These are phyloP conservation scores for Coemansia sp. DNA, from an alignment of 192 early-diverging fungal species.

Conservation along the genomic window DNA sequence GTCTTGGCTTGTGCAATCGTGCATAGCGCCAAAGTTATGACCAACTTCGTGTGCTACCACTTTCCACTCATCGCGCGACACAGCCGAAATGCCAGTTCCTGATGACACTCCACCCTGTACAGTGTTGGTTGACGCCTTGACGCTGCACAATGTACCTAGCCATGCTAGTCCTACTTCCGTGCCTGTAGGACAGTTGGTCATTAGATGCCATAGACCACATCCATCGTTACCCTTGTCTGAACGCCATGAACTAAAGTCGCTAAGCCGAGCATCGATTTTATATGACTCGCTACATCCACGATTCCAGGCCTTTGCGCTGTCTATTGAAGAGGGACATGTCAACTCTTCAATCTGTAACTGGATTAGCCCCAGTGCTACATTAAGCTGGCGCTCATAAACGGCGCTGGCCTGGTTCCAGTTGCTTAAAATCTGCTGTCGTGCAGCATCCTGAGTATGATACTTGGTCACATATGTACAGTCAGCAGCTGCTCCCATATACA, in stretches of 20 bases:
- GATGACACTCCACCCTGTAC: conserved; percentile 55
- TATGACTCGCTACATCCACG: conserved; percentile 67
- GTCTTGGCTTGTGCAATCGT: conserved; percentile 75
- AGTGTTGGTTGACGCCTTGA: conserved; percentile 53
- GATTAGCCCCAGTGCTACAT: conserved; percentile 80
- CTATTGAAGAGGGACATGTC: conserved; percentile 55
- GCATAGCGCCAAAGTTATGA: conserved; percentile 83
- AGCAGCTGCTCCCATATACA: conserved; percentile 70
- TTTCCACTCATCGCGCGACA: conserved; percentile 87
- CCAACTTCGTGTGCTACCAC: conserved; percentile 94
- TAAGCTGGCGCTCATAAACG: conserved; percentile 82
- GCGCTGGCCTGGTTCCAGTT: conserved; percentile 81
- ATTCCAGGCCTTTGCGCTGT: conserved; percentile 66
- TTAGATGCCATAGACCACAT: conserved; percentile 87
- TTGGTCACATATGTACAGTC: conserved; percentile 67
- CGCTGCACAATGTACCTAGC: conserved; percentile 71
- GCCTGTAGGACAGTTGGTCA: conserved; percentile 81
- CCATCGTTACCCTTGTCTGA: conserved; percentile 67
- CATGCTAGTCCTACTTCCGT: conserved; percentile 86
- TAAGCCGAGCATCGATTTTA: conserved; percentile 68
- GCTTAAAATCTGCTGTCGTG: conserved; percentile 69
- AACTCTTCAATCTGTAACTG: conserved; percentile 68
- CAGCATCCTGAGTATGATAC: conserved; percentile 57
- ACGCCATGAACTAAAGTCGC: conserved; percentile 90
- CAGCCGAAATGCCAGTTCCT: conserved; percentile 81